phyloP scores from a whole-genome alignment of 768 basidiomycete species.

The Chalciporus chontae region DNA sequence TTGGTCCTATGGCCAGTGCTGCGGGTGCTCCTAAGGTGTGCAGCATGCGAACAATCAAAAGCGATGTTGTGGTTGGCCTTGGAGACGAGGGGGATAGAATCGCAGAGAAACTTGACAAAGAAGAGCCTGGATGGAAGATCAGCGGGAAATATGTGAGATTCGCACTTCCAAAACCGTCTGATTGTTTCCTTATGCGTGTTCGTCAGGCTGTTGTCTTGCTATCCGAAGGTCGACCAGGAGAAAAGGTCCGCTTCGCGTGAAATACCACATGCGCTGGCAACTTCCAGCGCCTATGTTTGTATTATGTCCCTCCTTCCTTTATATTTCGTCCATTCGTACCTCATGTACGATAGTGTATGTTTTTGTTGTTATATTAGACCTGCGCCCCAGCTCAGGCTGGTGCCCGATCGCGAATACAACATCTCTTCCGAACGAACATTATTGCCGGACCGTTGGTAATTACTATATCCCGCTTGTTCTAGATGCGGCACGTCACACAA shows the following conservation, averaged over 20 bases:
- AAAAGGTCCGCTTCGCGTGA: conserved; percentile 76
- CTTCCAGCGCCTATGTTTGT: not conserved
- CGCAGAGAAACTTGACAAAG: conserved; percentile 77
- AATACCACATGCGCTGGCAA: not conserved
- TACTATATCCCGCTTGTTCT: too few relatives aligned
- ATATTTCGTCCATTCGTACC: not conserved
- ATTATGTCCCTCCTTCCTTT: not conserved
- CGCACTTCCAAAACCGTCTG: not conserved
- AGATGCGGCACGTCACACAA: too few relatives aligned
- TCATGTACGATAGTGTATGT: not conserved
- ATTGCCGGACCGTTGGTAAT: too few relatives aligned
- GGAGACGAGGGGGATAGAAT: conserved; percentile 63
- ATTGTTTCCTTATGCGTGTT: conserved; percentile 12
- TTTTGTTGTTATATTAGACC: not conserved
- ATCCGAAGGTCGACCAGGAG: conserved; percentile 85
- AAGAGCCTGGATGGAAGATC: conserved; percentile 94
- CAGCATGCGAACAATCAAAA: conserved; percentile 90
- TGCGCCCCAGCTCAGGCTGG: not conserved
- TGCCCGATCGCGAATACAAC: too few relatives aligned
- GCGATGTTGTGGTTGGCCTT: conserved; percentile 89
- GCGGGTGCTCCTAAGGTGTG: conserved; percentile 85
- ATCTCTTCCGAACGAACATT: too few relatives aligned
- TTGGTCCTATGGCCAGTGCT: conserved; percentile 87
- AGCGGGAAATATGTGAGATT: conserved; percentile 89
- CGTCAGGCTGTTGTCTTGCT: conserved; percentile 79